Base-by-base conservation (phyloP, 495 filamentous ascomycete species). In the Apodospora peruviana region DNA sequence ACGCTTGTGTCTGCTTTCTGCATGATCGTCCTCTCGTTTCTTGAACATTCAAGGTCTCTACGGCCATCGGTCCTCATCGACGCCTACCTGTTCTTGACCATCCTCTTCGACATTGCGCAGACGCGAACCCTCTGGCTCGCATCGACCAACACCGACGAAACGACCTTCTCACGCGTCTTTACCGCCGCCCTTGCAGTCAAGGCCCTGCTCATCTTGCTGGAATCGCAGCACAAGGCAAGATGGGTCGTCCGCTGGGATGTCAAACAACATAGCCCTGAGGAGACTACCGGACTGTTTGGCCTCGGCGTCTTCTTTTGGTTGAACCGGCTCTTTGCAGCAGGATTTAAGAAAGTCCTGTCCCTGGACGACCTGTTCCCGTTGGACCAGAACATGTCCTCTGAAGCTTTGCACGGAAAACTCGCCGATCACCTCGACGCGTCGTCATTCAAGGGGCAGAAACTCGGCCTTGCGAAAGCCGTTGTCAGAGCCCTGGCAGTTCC, bases 11-110 rank as follows among this genome's bases (percentile, higher is more conserved):
- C 67, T 43, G 51, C 76, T 65, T 8, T 54, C 5, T 58, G 40
- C 25, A 58, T 56, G 50, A 2, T 67, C 23, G 29, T 68, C 5
- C 69, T 85, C 14, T 83, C 80, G 0, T 74, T 71, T 48, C 48
- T 75, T 12, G 81, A 87, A 50, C 84, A 86, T 56, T 60, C 67
- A 22, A 68, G 71, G 16, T 74, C 74, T 18, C 48, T 61, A 21
- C 70, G 74, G 39, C 82, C 84, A 0, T 87, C 85, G 0, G 65
- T 75, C 25, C 50, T 87, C 9, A 62, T 88, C 29, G 76, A 79
- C 43, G 47, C 70, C 7, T 89, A 84, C 57, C 68, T 89, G 1
- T 68, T 82, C 38, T 52, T 81, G 50, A 79, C 79, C 0, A 41
- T 81, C n/a, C 58, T 86, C 9, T 74, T 86, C 17, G 82, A 86